Conservation (phyloP, 257 asterid species). For the Solanum ahanhuiri region DNA sequence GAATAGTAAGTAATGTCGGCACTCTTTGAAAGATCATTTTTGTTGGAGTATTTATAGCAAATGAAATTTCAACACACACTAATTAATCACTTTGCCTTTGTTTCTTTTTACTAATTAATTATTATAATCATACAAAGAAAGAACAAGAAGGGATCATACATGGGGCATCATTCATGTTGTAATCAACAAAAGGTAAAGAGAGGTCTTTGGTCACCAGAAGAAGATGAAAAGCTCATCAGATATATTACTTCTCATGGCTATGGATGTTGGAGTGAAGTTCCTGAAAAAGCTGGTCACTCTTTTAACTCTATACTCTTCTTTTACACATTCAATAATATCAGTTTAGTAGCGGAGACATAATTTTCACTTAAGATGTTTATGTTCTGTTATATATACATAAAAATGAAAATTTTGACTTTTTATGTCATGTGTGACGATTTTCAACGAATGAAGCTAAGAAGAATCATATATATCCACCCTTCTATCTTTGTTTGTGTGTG, state of each 20-base stretch:
- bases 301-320: neutral
- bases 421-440: neutral
- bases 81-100: neutral
- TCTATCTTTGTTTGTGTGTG: too few relatives aligned
- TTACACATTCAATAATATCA: neutral
- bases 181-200: conserved; percentile 98
- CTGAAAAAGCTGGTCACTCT: conserved; percentile 79
- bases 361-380: fast-evolving
- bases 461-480: too few relatives aligned
- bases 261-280: conserved; percentile 99
- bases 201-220: conserved; percentile 98
- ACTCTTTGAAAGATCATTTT: conserved; percentile 17
- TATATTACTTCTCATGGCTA: conserved; percentile 81
- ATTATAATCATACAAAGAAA: neutral
- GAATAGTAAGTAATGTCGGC: conserved; percentile 28
- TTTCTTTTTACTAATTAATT: neutral
- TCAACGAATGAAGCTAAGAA: too few relatives aligned
- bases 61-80: neutral
- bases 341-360: fast-evolving
- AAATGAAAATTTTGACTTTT: neutral
- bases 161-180: conserved; percentile 99
- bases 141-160: neutral
- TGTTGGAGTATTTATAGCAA: neutral
- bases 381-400: neutral
- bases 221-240: conserved; percentile 74